Evolutionary conservation across 345 rosid species (phyloP).

Genomic region (Turnera subulata): DNA sequence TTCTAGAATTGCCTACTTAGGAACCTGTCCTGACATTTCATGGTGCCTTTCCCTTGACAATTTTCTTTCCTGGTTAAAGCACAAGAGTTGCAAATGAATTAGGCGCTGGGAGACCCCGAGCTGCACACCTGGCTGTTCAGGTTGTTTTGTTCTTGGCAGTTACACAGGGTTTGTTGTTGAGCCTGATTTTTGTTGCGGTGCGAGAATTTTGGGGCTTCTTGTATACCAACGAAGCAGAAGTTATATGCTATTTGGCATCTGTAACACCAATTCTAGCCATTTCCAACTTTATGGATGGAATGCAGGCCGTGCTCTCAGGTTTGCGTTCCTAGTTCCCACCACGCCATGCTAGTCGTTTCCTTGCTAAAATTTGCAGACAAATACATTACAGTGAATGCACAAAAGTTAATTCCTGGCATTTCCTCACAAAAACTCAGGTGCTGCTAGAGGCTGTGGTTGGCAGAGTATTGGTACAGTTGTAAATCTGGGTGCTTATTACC

Average conservation of each 20-base stretch:
- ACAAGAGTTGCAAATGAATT: conserved; percentile 37
- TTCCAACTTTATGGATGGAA: conserved; percentile 44
- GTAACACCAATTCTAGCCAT: conserved; percentile 29
- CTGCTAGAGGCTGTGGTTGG: conserved; percentile 43
- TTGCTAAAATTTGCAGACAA: no score
- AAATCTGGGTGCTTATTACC: conserved; percentile 32
- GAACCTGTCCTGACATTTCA: no score
- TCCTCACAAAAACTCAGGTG: no score
- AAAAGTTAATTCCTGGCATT: no score
- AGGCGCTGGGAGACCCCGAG: conserved; percentile 27
- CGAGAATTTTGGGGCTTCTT: conserved; percentile 23
- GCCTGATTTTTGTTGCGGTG: conserved; percentile 7
- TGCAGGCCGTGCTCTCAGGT: conserved; percentile 38
- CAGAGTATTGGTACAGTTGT: conserved; percentile 28
- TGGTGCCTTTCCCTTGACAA: no score
- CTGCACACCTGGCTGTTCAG: conserved; percentile 19
- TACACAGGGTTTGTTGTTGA: conserved; percentile 15
- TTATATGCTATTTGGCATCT: conserved; percentile 19
- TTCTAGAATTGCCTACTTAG: no score
- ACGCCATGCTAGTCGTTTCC: no score
- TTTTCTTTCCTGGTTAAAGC: conserved; percentile 10
- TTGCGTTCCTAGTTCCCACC: no score
- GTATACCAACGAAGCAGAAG: conserved; percentile 23
- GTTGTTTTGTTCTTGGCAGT: conserved; percentile 21
- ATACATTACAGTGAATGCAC: no score